Base-by-base conservation (phyloP, 2,329 filamentous ascomycete species). In the Teratosphaeria epicoccoides region DNA sequence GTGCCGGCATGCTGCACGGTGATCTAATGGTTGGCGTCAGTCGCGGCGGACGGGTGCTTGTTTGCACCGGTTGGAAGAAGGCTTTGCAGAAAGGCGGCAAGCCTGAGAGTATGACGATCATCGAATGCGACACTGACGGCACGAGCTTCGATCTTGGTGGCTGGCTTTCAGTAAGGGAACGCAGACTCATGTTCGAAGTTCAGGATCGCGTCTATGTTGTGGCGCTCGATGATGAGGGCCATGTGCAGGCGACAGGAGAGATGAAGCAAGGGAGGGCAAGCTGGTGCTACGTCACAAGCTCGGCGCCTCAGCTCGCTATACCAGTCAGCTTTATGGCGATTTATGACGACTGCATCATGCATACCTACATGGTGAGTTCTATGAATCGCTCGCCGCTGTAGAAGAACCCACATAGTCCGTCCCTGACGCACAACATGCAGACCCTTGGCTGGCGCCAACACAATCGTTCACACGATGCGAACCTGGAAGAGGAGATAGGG, bases 291-390 rank as follows among this genome's bases (percentile, higher is more conserved):
- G 22, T 58, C 3, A 70, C 69, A 1, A 68, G 67, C 52, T 66
- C 68, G 4, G 62, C 66, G 6, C 63, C 66, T 1, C 68, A 68
- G 53, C 61, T 73, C n/a, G 60, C 67, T 0, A 68, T 71, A 0
- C 73, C 73, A 0, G 68, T 75, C 24, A 73, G 70, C 53, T 75
- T 73, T 59, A 75, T 76, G 73, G 67, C 62, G 0, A 49, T 75
- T 7, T 74, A 67, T 48, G 72, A 75, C 47, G 73, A 76, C 59
- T 71, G 70, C 33, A 68, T 76, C 49, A 72, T 75, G 68, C 67
- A 65, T 24, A 75, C 72, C 2, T 75, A 69, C 53, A 71, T 70
- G 4, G 67, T 67, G 58, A 49, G 40, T 51, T 33, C 43, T 29
- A 43, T 7, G 12, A 23, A 2, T 10, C 7, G 7, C 10, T 33